phyloP scores from a whole-genome alignment of 2,329 filamentous ascomycete species.

The Epichloe sibirici region DNA sequence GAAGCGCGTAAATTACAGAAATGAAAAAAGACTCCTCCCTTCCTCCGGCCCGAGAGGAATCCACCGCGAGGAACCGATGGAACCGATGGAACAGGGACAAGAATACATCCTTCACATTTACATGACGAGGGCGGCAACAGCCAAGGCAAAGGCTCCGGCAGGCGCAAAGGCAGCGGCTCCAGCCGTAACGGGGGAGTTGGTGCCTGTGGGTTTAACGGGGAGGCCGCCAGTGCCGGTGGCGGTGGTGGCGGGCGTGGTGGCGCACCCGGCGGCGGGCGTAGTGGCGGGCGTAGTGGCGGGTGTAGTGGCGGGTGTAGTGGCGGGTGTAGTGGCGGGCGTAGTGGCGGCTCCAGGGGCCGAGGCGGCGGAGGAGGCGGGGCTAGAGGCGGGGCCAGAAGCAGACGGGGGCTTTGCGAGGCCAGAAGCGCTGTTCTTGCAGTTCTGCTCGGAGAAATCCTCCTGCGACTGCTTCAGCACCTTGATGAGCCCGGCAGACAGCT shows the following conservation, averaged over 20 bases:
- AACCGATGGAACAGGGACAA: no score
- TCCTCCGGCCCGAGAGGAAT: no score
- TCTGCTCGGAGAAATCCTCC: conserved; percentile 13
- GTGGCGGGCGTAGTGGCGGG: not conserved
- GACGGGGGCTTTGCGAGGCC: not conserved
- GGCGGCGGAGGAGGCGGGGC: not conserved
- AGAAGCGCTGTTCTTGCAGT: conserved; percentile 13
- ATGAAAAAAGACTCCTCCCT: no score
- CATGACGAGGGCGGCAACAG: not conserved
- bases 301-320: no score
- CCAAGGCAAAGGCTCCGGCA: not conserved
- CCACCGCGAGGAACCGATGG: no score
- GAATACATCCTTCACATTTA: not conserved
- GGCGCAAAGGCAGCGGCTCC: not conserved
- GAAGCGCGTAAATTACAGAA: no score
- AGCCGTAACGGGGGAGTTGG: not conserved
- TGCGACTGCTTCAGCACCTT: conserved; percentile 11
- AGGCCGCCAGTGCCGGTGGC: conserved; percentile 1
- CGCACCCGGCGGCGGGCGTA: no score
- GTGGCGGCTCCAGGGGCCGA: not conserved
- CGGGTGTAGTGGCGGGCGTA: not conserved
- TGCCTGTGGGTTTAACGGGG: not conserved
- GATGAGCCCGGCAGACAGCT: conserved; percentile 13
- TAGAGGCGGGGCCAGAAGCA: not conserved
- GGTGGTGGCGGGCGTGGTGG: not conserved